These are phyloP conservation scores for Cucurbitaria berberidis DNA, from an alignment of 2,329 filamentous ascomycete genomes.

Conservation along the genomic window DNA sequence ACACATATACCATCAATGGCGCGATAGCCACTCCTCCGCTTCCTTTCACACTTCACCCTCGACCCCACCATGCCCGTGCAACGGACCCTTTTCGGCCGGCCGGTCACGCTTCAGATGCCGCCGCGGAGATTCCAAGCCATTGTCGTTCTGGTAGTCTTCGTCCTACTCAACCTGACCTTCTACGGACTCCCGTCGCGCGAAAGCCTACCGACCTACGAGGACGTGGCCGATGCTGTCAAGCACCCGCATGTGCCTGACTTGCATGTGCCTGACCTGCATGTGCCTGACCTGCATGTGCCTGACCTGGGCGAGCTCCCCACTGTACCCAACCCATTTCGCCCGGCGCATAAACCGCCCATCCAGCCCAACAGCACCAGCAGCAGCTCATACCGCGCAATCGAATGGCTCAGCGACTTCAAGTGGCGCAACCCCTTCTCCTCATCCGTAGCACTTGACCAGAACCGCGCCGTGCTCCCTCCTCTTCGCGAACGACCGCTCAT, in stretches of 20 bases:
- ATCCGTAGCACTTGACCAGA: slow-evolving; percentile 78
- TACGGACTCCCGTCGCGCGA: slow-evolving; percentile 45
- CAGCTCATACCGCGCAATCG: slow-evolving; percentile 65
- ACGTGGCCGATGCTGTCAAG: slow-evolving; percentile 47
- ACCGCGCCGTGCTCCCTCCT: slow-evolving; percentile 81
- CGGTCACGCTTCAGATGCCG: slow-evolving; percentile 45
- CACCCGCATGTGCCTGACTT: slow-evolving; percentile 44
- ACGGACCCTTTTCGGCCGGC: slow-evolving; percentile 40
- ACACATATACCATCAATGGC: slow-evolving; percentile 13
- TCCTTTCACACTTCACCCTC: not conserved
- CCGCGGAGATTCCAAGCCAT: slow-evolving; percentile 57
- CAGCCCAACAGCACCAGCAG: slow-evolving; percentile 76
- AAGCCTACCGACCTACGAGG: slow-evolving; percentile 46
- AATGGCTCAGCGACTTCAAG: slow-evolving; percentile 88
- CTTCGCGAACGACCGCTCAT: slow-evolving; percentile 72
- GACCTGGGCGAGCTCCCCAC: slow-evolving; percentile 42
- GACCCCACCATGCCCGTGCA: slow-evolving; percentile 42
- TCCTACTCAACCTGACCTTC: slow-evolving; percentile 43
- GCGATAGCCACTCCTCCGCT: slow-evolving; percentile 7
- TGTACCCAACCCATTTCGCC: slow-evolving; percentile 69
- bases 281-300: slow-evolving; percentile 39
- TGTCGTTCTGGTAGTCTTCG: slow-evolving; percentile 42
- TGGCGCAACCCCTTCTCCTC: slow-evolving; percentile 92
- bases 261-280: no score
- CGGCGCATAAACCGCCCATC: slow-evolving; percentile 74